Conservation (phyloP, 1,284 basidiomycete genomes). For the Ustilago vetiveriae region DNA sequence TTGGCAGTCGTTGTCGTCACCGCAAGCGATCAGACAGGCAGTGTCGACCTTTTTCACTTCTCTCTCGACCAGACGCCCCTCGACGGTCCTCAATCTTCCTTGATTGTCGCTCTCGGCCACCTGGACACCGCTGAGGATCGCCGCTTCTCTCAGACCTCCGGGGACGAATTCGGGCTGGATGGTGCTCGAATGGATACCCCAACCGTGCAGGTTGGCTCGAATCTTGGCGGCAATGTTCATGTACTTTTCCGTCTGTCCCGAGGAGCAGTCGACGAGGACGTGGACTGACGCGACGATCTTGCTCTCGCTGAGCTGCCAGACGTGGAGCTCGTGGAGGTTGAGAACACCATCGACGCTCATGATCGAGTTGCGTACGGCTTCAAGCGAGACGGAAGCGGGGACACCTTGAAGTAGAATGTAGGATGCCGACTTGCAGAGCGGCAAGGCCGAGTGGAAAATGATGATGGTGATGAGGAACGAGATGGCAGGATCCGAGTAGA, state of each 20-base stretch:
- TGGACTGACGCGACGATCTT: constrained; percentile 97
- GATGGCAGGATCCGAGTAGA: constrained; percentile 93
- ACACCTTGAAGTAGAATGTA: constrained; percentile 98
- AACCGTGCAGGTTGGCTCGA: constrained; percentile 81
- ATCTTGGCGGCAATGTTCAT: constrained; percentile 89
- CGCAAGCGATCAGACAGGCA: constrained; percentile 61
- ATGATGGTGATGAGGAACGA: constrained; percentile 94
- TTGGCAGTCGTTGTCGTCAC: constrained; percentile 53
- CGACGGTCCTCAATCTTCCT: constrained; percentile 53
- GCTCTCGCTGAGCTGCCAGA: constrained; percentile 90
- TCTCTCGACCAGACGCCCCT: constrained; percentile 57
- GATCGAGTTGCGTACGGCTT: constrained; percentile 83
- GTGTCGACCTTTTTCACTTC: constrained; percentile 55
- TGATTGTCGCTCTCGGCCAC: constrained; percentile 55
- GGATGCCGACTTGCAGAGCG: constrained; percentile 90
- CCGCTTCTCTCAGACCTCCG: constrained; percentile 60
- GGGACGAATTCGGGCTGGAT: constrained; percentile 66
- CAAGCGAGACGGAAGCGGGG: constrained; percentile 86
- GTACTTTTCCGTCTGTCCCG: constrained; percentile 74
- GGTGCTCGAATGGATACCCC: constrained; percentile 85
- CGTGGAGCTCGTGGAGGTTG: constrained; percentile 86
- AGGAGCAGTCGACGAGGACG: constrained; percentile 77
- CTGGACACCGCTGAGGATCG: constrained; percentile 55
- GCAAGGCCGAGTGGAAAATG: constrained; percentile 94
- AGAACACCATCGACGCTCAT: constrained; percentile 84